Percentiles rank a stretch among this genome's conserved stretches.
Evolutionary conservation across 2,329 filamentous ascomycete species (phyloP).

Genomic region (Scortechinia acanthostroma): DNA sequence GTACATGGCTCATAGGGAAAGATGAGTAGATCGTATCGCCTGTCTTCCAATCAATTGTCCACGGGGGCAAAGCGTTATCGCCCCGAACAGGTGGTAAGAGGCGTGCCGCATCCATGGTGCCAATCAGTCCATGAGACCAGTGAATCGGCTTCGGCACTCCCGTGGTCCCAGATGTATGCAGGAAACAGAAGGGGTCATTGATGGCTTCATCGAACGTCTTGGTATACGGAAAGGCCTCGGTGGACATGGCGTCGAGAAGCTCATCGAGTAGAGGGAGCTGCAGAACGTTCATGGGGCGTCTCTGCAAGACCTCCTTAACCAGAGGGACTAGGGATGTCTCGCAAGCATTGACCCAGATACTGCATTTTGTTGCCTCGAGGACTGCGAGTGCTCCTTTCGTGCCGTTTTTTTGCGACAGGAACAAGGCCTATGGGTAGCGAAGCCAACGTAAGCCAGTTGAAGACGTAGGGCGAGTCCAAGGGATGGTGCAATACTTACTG

Average conservation of each 20-base stretch:
- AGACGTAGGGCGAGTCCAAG: no score
- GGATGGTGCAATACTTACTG: no score
- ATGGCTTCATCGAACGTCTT: conserved; percentile 20
- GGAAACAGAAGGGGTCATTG: conserved; percentile 22
- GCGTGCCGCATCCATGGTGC: conserved; percentile 24
- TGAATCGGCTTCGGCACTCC: conserved; percentile 30
- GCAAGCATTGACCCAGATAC: conserved; percentile 15
- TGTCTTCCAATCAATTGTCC: no score
- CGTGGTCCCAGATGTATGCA: conserved; percentile 33
- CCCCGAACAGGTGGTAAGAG: conserved; percentile 21
- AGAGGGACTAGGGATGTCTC: conserved; percentile 7
- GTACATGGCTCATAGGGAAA: no score
- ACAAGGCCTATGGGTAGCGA: no score
- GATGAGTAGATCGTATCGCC: no score
- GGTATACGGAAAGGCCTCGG: conserved; percentile 14
- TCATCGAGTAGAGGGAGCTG: conserved; percentile 15
- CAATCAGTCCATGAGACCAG: conserved; percentile 19
- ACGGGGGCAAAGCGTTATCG: no score
- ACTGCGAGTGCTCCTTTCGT: conserved; percentile 19
- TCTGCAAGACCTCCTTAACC: conserved; percentile 12
- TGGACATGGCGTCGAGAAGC: conserved; percentile 11
- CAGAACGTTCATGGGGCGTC: conserved; percentile 15
- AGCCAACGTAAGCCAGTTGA: no score
- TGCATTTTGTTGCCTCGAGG: conserved; percentile 18
- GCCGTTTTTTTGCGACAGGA: conserved; percentile 23